Evolutionary conservation across 768 basidiomycete species (phyloP), one percentile per base, ranked within the genome.

Genomic region (Boletellus ananas): DNA sequence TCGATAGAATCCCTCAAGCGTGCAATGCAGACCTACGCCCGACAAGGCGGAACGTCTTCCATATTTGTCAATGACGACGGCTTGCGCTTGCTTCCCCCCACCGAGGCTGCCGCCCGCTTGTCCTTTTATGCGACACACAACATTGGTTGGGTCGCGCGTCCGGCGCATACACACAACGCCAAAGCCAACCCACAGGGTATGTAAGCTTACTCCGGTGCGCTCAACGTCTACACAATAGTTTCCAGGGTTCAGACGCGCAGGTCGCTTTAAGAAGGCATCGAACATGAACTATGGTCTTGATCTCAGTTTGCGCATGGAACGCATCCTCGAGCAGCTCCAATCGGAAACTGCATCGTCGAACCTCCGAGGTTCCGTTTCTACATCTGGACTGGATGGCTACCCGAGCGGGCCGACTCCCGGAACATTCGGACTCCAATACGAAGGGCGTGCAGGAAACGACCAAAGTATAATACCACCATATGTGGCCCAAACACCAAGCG

Each of bases 201-300:
- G 48, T 45, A 5, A 12, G 33, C 4, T 6, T 8, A 4, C 17
- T 25, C 7, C 70, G 16, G 72, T 72, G 65, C 77, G 72, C 73
- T 74, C 62, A 20, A 25, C 6, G 23, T 20, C 42, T 14, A 3
- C 40, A 33, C 41, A 11, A 12, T n/a, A 12, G 8, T 40, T 36
- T 16, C 8, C 29, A 69, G 65, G 62, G 4, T 67, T 60, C n/a
- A 70, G 56, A 20, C 68, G 72, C 34, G 65, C 85, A 4, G 92
- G 93, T 29, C 79, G 91, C 18, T 95, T 95, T 77, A 95, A 95
- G 75, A 95, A 95, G 70, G 91, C 91, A 1, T 85, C 83, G 14
- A 95, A 95, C 69, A 84, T 94, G 85, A 95, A 94, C 64, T 92
- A 86, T 58, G 90, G 79, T 18, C 71, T 78, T 35, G 72, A 70